A percentile compares a stretch with the other conserved stretches of the same genome.
These are phyloP conservation scores for Ustilago vetiveriae DNA, from an alignment of 1,284 basidiomycete species.

Conservation along the genomic window DNA sequence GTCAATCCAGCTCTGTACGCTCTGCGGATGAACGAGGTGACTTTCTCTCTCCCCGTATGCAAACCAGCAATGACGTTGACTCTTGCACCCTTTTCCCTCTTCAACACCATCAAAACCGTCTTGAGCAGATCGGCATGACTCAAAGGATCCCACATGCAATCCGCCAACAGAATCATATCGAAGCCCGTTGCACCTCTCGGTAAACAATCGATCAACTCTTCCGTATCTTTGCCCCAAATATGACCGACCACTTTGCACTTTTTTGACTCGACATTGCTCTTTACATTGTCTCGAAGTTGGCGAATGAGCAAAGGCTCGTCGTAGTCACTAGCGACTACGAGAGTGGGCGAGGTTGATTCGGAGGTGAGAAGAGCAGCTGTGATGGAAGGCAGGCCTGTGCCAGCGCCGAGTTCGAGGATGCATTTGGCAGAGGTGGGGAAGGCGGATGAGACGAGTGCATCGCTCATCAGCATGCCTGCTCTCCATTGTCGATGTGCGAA, in stretches of 20 bases:
- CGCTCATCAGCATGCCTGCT: constrained; percentile 63
- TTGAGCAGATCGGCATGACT: constrained; percentile 60
- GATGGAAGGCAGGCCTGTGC: constrained; percentile 59
- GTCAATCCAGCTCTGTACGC: constrained; percentile 44
- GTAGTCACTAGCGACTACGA: constrained; percentile 62
- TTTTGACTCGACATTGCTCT: constrained; percentile 18
- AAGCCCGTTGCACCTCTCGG: constrained; percentile 26
- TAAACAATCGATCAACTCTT: constrained; percentile 58
- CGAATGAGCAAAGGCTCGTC: constrained; percentile 58
- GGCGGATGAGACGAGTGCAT: constrained; percentile 51
- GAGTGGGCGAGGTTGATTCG: constrained; percentile 5
- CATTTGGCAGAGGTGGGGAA: constrained; percentile 20
- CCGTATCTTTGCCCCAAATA: constrained; percentile 58
- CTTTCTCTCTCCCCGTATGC: constrained; percentile 61
- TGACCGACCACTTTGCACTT: constrained; percentile 51
- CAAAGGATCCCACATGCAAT: constrained; percentile 65
- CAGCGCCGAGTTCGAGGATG: constrained; percentile 62
- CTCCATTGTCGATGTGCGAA: constrained; percentile 66
- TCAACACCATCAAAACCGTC: constrained; percentile 41
- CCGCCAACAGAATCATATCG: constrained; percentile 60
- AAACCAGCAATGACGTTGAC: constrained; percentile 62
- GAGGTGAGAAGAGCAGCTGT: constrained; percentile 38
- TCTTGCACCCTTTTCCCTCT: constrained; percentile 21
- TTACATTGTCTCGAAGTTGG: constrained; percentile 55
- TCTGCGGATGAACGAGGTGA: constrained; percentile 55